phyloP scores from a whole-genome alignment of 2,329 filamentous ascomycete genomes.

The Macroventuria anomochaeta region DNA sequence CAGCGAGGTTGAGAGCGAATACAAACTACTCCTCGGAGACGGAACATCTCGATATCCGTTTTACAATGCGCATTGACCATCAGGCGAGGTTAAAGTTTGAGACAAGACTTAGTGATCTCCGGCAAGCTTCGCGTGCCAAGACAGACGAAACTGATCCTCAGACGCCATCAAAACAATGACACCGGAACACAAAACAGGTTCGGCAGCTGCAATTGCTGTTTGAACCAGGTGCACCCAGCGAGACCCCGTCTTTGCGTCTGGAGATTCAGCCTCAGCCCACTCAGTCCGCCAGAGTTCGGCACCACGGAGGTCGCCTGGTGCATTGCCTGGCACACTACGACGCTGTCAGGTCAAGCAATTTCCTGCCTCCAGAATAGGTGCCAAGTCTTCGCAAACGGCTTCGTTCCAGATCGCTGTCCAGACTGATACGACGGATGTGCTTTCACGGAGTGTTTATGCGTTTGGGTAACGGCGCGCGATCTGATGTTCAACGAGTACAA shows the following conservation, averaged over 20 bases:
- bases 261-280: constrained; percentile 10
- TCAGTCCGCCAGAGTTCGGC: constrained; percentile 8
- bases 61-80: constrained; percentile 6
- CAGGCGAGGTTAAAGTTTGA: constrained; percentile 19
- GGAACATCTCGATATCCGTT: background rate
- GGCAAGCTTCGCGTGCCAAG: constrained; percentile 40
- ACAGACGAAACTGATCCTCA: constrained; percentile 39
- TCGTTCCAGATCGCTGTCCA: constrained; percentile 16
- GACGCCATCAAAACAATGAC: constrained; percentile 43
- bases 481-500: constrained; percentile 25
- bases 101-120: constrained; percentile 29
- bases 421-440: constrained; percentile 8
- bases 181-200: constrained; percentile 34
- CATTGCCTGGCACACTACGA: constrained; percentile 23
- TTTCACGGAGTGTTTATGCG: constrained; percentile 15
- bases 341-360: constrained; percentile 24
- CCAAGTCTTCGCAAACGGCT: constrained; percentile 24
- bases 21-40: background rate
- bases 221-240: constrained; percentile 16
- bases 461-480: constrained; percentile 1
- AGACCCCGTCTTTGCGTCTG: constrained; percentile 19
- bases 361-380: constrained; percentile 22
- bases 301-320: constrained; percentile 17
- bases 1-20: background rate
- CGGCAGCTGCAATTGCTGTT: constrained; percentile 4